Evolutionary conservation across 2,329 filamentous ascomycete genomes (phyloP).

Genomic region (Elsinoe australis): DNA sequence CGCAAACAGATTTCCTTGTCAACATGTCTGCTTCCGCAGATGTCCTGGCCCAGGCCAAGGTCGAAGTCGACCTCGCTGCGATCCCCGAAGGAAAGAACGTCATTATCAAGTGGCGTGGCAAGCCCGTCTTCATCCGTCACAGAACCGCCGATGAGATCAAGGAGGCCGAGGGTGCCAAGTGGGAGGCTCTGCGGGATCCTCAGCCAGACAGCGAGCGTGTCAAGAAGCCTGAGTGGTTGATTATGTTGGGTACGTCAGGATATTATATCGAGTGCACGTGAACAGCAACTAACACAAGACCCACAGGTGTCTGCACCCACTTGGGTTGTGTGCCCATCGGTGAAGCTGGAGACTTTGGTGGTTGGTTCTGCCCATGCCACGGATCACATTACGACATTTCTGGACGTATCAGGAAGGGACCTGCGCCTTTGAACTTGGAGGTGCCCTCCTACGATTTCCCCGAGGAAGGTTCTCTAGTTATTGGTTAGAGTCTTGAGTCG

Average conservation of each 20-base stretch:
- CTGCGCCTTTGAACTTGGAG: constrained; percentile 95
- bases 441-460: constrained; percentile 89
- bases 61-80: constrained; percentile 84
- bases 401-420: constrained; percentile 93
- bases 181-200: constrained; percentile 79
- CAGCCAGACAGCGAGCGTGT: constrained; percentile 87
- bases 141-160: constrained; percentile 88
- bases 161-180: constrained; percentile 82
- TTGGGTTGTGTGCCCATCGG: constrained; percentile 98
- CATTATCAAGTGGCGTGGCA: constrained; percentile 99
- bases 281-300: constrained; percentile 26
- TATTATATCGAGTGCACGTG: neutral
- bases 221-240: constrained; percentile 96
- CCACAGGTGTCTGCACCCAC: constrained; percentile 98
- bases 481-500: constrained; percentile 63
- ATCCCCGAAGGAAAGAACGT: constrained; percentile 99
- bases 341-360: constrained; percentile 94
- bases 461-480: constrained; percentile 77
- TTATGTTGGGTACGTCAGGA: constrained; percentile 75
- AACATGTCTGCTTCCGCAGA: constrained; percentile 99
- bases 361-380: constrained; percentile 99
- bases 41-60: constrained; percentile 98
- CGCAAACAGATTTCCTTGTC: constrained; percentile 81
- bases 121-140: constrained; percentile 99
- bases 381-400: constrained; percentile 99